Conservation (phyloP, 2,329 filamentous ascomycete species). For the Ophiostoma sp. region DNA sequence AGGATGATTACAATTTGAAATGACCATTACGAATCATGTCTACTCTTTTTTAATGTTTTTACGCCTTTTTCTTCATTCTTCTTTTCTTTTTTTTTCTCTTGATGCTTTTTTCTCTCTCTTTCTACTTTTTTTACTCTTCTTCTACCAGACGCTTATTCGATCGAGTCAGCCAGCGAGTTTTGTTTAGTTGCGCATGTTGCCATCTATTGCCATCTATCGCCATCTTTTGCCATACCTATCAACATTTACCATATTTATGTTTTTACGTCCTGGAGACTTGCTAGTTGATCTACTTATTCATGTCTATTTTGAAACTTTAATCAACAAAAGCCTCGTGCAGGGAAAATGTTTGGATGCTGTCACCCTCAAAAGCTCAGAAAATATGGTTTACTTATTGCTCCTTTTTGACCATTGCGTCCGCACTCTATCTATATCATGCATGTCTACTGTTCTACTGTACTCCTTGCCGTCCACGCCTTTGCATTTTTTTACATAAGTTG, state of each 20-base stretch:
- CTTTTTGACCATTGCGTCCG: background rate
- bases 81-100: background rate
- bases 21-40: conserved; percentile 3
- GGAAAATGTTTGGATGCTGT: conserved; percentile 5
- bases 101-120: background rate
- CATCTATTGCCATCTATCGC: background rate
- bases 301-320: background rate
- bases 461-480: background rate
- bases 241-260: background rate
- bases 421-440: background rate
- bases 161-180: conserved; percentile 17
- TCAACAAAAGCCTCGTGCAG: background rate
- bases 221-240: background rate
- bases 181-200: background rate
- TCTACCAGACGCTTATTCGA: background rate
- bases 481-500: background rate
- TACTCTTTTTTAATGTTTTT: conserved; percentile 10
- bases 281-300: background rate
- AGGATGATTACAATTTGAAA: conserved; percentile 8
- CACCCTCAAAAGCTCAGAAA: background rate
- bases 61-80: background rate
- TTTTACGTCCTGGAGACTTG: conserved; percentile 16
- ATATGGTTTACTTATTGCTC: background rate
- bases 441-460: background rate
- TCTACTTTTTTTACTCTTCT: conserved; percentile 3